These are phyloP conservation scores for Plenodomus lindquistii DNA, from an alignment of 2,329 filamentous ascomycete species.

Conservation along the genomic window DNA sequence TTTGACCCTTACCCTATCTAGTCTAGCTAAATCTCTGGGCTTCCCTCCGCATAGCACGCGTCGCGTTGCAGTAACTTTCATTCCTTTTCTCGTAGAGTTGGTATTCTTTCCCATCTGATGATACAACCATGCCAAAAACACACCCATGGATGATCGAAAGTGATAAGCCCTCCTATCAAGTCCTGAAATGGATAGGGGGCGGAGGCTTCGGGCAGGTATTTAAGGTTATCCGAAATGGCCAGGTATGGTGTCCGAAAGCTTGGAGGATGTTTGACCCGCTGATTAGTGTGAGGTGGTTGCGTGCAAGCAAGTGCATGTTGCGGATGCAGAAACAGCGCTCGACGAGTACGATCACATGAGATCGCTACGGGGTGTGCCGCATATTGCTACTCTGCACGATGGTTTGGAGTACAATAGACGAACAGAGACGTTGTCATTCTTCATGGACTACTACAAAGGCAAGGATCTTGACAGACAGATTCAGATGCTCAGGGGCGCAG, in stretches of 20 bases:
- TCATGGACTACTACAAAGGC: constrained; percentile 14
- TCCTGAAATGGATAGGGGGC: constrained; percentile 17
- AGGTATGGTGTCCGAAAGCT: constrained; percentile 1
- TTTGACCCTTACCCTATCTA: too few relatives aligned
- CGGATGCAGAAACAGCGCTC: constrained; percentile 9
- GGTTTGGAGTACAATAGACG: constrained; percentile 11
- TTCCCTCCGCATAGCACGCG: too few relatives aligned
- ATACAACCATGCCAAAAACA: neutral
- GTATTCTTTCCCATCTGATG: too few relatives aligned
- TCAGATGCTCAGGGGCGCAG: constrained; percentile 12
- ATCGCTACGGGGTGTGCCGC: constrained; percentile 8
- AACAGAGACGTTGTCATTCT: constrained; percentile 10
- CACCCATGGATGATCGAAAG: constrained; percentile 7
- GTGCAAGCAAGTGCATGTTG: constrained; percentile 13
- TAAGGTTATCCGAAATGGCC: constrained; percentile 13
- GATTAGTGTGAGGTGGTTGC: constrained; percentile 6
- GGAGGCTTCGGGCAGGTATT: constrained; percentile 18
- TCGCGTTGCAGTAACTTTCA: too few relatives aligned
- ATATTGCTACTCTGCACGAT: constrained; percentile 15
- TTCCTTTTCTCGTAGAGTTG: too few relatives aligned
- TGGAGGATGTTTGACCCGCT: neutral
- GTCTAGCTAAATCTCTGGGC: too few relatives aligned
- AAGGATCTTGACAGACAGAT: constrained; percentile 15
- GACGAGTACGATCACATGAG: constrained; percentile 15
- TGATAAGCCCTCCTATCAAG: constrained; percentile 9